phyloP scores from a whole-genome alignment of 2,329 filamentous ascomycete species.

The Stagonosporopsis tanaceti region DNA sequence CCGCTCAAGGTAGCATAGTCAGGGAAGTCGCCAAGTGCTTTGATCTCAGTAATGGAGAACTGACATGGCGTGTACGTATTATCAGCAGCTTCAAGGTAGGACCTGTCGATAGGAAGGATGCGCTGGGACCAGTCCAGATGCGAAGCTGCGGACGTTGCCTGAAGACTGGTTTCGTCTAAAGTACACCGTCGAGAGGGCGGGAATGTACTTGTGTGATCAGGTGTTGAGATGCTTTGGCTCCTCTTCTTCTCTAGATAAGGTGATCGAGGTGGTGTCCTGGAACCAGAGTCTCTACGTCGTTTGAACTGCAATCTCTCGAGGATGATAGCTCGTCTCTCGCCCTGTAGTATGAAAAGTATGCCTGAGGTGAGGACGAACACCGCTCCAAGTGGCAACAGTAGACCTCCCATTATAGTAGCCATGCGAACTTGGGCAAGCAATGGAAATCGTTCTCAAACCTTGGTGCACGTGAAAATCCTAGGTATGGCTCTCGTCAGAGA shows the following conservation, averaged over 20 bases:
- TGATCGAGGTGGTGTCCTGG: constrained; percentile 62
- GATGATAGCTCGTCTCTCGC: constrained; percentile 52
- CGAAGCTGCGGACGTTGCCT: constrained; percentile 20
- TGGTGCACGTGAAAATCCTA: too few species aligned
- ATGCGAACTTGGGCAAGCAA: background rate
- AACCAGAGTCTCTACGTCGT: constrained; percentile 55
- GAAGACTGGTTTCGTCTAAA: constrained; percentile 34
- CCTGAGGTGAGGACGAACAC: constrained; percentile 41
- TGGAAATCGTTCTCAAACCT: too few species aligned
- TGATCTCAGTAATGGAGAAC: constrained; percentile 74
- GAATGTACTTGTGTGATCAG: constrained; percentile 56
- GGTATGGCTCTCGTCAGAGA: too few species aligned
- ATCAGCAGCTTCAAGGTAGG: constrained; percentile 38
- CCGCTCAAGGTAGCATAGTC: constrained; percentile 79
- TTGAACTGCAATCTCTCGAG: constrained; percentile 51
- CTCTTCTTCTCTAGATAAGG: constrained; percentile 58
- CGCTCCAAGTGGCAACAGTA: constrained; percentile 41
- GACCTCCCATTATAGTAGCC: constrained; percentile 28
- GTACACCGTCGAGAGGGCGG: constrained; percentile 60
- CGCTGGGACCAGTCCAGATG: constrained; percentile 14
- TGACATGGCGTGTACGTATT: constrained; percentile 68
- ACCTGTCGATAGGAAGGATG: constrained; percentile 36
- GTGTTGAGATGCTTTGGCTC: constrained; percentile 22
- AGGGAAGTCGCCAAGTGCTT: constrained; percentile 76
- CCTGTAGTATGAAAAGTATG: constrained; percentile 39